Conservation (phyloP, 2,329 filamentous ascomycete species). For the Sclerotinia sclerotiorum region DNA sequence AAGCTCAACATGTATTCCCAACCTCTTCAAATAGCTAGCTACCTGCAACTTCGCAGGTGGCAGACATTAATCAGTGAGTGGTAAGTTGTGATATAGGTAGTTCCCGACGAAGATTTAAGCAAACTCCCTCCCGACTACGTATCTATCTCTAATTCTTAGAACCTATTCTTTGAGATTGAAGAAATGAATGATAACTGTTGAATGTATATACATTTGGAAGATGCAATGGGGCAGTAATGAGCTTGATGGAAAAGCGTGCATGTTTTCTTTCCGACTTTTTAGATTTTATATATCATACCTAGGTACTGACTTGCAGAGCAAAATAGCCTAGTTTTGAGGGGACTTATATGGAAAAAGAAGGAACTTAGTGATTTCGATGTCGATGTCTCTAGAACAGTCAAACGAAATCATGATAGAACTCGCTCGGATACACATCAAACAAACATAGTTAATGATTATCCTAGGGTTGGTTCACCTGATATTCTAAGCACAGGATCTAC, state of each 20-base stretch:
- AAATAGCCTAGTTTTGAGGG: background rate
- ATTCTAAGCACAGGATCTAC: background rate
- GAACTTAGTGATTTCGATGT: no score
- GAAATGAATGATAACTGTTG: background rate
- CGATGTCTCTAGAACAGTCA: background rate
- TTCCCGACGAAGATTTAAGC: no score
- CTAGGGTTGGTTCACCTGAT: background rate
- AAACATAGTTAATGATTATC: background rate
- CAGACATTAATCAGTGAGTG: background rate
- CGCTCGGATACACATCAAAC: background rate
- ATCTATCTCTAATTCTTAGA: no score
- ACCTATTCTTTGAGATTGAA: background rate
- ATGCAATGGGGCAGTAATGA: background rate
- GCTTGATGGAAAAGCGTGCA: background rate
- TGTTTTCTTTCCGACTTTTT: background rate
- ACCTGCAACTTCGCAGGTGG: background rate
- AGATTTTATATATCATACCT: background rate
- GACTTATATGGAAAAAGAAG: background rate
- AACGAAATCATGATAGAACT: background rate
- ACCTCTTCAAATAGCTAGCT: fast-evolving
- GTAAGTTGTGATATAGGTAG: background rate
- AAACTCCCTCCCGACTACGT: background rate
- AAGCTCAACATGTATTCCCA: background rate
- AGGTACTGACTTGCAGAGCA: background rate
- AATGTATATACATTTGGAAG: no score